Percentiles rank a stretch among this genome's conserved stretches.
These are phyloP conservation scores for Fusarium sp. DNA, from an alignment of 2,329 filamentous ascomycete genomes.

Conservation along the genomic window DNA sequence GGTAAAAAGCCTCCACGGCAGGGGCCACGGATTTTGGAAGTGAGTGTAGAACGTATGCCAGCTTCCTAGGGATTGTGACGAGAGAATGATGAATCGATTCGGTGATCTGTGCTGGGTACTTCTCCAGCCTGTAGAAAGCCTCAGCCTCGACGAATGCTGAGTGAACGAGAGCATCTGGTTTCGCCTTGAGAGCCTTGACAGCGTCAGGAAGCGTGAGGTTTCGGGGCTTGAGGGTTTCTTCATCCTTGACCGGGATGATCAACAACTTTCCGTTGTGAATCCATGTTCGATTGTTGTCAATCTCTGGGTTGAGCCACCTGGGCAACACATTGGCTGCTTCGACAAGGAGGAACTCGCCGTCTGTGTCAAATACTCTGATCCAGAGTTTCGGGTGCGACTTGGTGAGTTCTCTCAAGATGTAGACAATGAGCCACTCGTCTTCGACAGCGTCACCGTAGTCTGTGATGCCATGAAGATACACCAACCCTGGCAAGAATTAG, in stretches of 20 bases:
- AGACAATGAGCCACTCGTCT: conserved; percentile 97
- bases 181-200: conserved; percentile 67
- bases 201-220: conserved; percentile 74
- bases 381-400: conserved; percentile 79
- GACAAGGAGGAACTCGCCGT: conserved; percentile 95
- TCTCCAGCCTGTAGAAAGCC: conserved; percentile 88
- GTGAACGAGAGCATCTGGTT: conserved; percentile 71
- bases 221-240: conserved; percentile 46
- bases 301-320: conserved; percentile 90
- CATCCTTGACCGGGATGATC: conserved; percentile 72
- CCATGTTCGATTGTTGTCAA: conserved; percentile 91
- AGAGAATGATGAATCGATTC: conserved; percentile 81
- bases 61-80: conserved; percentile 81
- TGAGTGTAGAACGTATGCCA: conserved; percentile 82
- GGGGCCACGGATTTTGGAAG: conserved; percentile 83
- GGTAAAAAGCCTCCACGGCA: conserved; percentile 91
- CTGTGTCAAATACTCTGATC: conserved; percentile 85
- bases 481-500: conserved; percentile 54
- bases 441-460: conserved; percentile 95
- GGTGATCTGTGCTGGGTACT: conserved; percentile 82
- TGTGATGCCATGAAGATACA: conserved; percentile 80
- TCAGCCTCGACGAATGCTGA: conserved; percentile 84
- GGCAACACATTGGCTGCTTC: conserved; percentile 92
- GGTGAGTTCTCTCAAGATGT: conserved; percentile 85
- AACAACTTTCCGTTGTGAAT: conserved; percentile 81